Base-by-base conservation (phyloP, 2,329 filamentous ascomycete genomes). In the Xylariaceae sp. region DNA sequence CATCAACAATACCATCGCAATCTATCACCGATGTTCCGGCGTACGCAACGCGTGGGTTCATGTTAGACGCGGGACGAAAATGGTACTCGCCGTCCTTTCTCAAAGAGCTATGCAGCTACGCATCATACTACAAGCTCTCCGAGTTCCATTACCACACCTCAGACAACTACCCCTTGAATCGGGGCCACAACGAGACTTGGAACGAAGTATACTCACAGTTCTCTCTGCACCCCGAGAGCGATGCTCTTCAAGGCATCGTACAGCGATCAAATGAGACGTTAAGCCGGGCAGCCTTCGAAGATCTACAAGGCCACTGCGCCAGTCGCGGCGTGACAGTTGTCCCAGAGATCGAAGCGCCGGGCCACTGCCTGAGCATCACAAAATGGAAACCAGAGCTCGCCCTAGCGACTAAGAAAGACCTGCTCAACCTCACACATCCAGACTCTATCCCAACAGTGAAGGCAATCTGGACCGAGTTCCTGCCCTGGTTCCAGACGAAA, bases 311-410 rank as follows among this genome's bases (percentile, higher is more conserved):
- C 2, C 72, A 75, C 52, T 81, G 78, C 52, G 77, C 75, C 0
- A 57, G 65, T 1, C 66, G 76, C 3, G 78, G 77, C 11, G 70
- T 81, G 2, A 78, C 77, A 0, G 66, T 81, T 1, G 68, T 81
- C 6, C 77, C 77, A 0, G 78, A 81, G 57, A 77, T 81, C 17
- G 77, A 81, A 57, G 71, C 75, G 0, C 77, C 77, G 0, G 77
- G 77, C 0, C 78, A 81, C 51, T 73, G 71, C 30, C 61, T 81
- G 4, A 71, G 71, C 11, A 70, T 80, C 19, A 78, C 75, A 0
- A 76, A 80, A 57, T 81, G 77, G 77, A 80, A 75, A 54, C 77
- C 77, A 0, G 71, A 78, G 52, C 62, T 80, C 3, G 75, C 74
- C 0, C 63, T 80, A 5, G 4, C 22, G 7, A 58, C 64, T 3